Percentiles rank a stretch among this genome's conserved stretches.
These are phyloP conservation scores for Nannizzia gypsea DNA, from an alignment of 2,329 filamentous ascomycete genomes.

Conservation along the genomic window DNA sequence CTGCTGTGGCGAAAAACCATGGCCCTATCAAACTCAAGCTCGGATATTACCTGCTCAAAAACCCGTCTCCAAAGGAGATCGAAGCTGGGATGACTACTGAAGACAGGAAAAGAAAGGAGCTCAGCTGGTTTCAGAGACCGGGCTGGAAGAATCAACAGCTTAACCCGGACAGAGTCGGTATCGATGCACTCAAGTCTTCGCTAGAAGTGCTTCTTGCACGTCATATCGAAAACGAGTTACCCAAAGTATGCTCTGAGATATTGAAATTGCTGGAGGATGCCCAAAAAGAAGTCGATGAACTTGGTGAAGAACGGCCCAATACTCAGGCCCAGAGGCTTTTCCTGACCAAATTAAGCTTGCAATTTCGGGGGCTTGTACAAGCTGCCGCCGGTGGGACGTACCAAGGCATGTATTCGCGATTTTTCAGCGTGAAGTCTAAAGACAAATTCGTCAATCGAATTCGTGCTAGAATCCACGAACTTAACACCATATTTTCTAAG, in stretches of 20 bases:
- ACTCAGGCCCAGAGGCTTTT: constrained; percentile 3
- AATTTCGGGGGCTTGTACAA: background rate
- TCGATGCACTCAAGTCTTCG: constrained; percentile 30
- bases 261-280: background rate
- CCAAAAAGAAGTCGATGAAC: background rate
- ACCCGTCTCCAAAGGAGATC: background rate
- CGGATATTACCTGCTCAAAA: background rate
- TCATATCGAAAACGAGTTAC: constrained; percentile 35
- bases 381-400: background rate
- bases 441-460: background rate
- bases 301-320: constrained; percentile 5
- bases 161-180: constrained; percentile 28
- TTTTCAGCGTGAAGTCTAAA: background rate
- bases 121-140: background rate
- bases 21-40: background rate
- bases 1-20: background rate
- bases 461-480: background rate
- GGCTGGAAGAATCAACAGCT: constrained; percentile 23
- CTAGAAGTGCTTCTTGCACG: constrained; percentile 33
- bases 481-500: background rate
- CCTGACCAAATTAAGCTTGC: background rate
- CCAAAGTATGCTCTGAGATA: constrained; percentile 17
- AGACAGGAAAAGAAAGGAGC: background rate
- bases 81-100: background rate
- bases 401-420: background rate